Percentiles rank a stretch among this genome's conserved stretches.
These are phyloP conservation scores for Excoecaria agallocha DNA, from an alignment of 345 rosid genomes.

Conservation along the genomic window DNA sequence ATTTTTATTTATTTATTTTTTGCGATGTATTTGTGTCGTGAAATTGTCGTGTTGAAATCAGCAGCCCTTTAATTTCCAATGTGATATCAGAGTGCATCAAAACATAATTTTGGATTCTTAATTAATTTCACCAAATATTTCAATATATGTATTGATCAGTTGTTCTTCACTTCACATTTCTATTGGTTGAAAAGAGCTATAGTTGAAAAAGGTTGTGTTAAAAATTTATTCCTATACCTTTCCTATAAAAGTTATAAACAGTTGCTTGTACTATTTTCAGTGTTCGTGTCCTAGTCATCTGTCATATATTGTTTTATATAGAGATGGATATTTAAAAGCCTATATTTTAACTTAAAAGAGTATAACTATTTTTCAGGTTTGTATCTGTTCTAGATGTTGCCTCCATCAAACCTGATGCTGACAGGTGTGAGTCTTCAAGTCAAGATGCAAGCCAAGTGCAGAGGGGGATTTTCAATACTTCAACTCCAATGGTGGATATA, in stretches of 20 bases:
- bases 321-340: background rate
- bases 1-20: too few species aligned
- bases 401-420: slow-evolving; percentile 69
- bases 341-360: background rate
- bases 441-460: slow-evolving; percentile 38
- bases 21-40: background rate
- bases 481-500: slow-evolving; percentile 77
- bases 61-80: background rate
- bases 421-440: slow-evolving; percentile 39
- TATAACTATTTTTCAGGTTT: slow-evolving; percentile 52
- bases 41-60: background rate
- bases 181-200: background rate
- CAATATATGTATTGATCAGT: background rate
- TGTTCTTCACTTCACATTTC: background rate
- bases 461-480: slow-evolving; percentile 55
- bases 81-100: background rate
- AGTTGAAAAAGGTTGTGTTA: background rate
- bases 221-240: background rate
- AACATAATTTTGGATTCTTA: background rate
- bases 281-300: background rate
- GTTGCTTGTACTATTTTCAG: background rate
- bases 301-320: background rate
- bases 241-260: background rate
- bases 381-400: slow-evolving; percentile 84
- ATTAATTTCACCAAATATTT: background rate